Base-by-base conservation (phyloP, 2,329 filamentous ascomycete species). In the Fusarium sp. region DNA sequence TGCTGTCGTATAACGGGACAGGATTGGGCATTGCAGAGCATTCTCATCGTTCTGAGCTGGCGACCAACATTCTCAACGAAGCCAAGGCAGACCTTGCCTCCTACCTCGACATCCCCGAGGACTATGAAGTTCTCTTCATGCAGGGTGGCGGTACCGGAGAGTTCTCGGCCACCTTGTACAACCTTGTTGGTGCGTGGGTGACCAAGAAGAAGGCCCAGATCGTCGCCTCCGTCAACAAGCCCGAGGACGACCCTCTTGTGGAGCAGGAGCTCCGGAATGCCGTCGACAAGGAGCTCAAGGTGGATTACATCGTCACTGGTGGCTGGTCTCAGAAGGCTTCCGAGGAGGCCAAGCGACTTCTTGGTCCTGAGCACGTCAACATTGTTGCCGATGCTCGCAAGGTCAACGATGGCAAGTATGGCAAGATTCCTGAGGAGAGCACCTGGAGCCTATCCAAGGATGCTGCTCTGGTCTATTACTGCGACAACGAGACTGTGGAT, bases 401-500 rank as follows among this genome's bases (percentile, higher is more conserved):
- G 71, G 79, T 81, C 70, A 94, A 94, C 76, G 88, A 89, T 77
- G 94, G 94, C 74, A 98, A 97, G 83, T 98, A 97, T 81, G 95
- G 95, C 68, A 90, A 87, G 71, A 97, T 98, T 61, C 93, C 96
- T 0, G 88, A 92, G 11, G 92, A 95, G 83, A 90, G 89, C 73
- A 89, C 89, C 23, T 98, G 95, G 94, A 93, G 88, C 37, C 87
- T 97, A 9, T 93, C 91, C 45, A 87, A 90, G 75, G 87, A 90
- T 41, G 86, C 92, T 11, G 90, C 95, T 0, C 88, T 97, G 78
- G 92, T 96, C 2, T 98, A 98, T 84, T 95, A 91, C 82, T 98
- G 96, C 82, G 93, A 95, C 82, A 98, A 98, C 78, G 95, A 98
- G 87, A 98, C 95, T 0, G 94, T 97, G 7, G 95, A 98, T 79